Evolutionary conservation across 2,329 filamentous ascomycete species (phyloP), one percentile per base, ranked within the genome.

Genomic region (Alternaria longipes): DNA sequence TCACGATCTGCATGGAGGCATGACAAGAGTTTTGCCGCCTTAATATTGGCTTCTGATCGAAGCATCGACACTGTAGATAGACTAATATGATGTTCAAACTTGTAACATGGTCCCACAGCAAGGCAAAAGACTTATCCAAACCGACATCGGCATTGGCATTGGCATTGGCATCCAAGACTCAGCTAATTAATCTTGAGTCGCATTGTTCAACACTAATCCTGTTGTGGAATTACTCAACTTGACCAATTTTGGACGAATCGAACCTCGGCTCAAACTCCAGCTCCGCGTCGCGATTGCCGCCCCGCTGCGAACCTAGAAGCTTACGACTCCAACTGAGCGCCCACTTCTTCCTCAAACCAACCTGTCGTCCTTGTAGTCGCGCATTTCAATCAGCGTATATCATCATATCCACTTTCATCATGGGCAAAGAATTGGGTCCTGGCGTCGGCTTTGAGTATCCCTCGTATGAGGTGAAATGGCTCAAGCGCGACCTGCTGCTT

Each of bases 401-500:
- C 8, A 24, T 42, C 18, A 24, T 11, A 42, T 42, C 12, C 20
- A 24, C 20, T 24, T 22, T 42, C 63, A 73, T 42, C 22, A 79
- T 79, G 76, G 71, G 72, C 63, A 70, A 71, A 50, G 66, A 74
- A 66, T 58, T 67, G 49, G 74, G 76, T 56, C 85, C 86, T 49
- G 87, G 86, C 70, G 85, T 82, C 76, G 92, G 93, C 73, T 93
- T 94, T 81, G 87, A 95, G 80, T 97, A 91, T 78, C 92, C 92
- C 59, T 80, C 86, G 49, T 83, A 87, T 74, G 86, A 90, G 75
- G 92, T 97, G 11, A 87, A 90, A 71, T 97, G 93, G 94, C 81
- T 92, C 72, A 93, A 94, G 86, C 89, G 94, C 68, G 94, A 97
- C 84, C 88, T 90, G 36, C 85, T 97, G 63, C 89, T 98, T 63